Conservation (phyloP, 192 early-diverging fungal genomes). For the Entomortierella lignicola region DNA sequence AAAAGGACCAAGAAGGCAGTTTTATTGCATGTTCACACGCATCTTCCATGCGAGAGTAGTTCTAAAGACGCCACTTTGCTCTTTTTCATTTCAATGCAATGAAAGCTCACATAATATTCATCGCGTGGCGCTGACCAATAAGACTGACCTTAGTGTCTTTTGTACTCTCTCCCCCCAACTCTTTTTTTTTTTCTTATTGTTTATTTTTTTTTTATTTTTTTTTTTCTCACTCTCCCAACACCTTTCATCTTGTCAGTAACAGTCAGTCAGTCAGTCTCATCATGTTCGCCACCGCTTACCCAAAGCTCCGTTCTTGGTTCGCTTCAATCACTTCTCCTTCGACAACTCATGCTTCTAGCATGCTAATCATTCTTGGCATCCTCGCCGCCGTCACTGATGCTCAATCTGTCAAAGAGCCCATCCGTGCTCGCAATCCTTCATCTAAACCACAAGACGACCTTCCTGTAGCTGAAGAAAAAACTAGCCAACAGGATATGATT, state of each 20-base stretch:
- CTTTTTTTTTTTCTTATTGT: neutral
- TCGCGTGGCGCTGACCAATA: neutral
- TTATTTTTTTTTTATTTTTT: conserved; percentile 4
- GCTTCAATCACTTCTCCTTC: conserved; percentile 45
- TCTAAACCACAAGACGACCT: neutral
- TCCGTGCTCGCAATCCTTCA: conserved; percentile 19
- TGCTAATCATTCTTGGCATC: conserved; percentile 51
- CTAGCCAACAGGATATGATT: conserved; percentile 28
- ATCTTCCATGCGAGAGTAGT: too few relatives aligned
- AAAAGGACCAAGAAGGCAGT: too few relatives aligned
- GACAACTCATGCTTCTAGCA: conserved; percentile 45
- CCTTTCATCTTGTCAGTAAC: neutral
- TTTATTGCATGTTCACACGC: too few relatives aligned
- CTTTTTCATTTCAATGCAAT: too few relatives aligned
- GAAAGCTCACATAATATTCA: too few relatives aligned
- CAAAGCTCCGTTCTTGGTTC: conserved; percentile 48
- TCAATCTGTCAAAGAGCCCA: conserved; percentile 17
- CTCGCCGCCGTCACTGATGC: conserved; percentile 46
- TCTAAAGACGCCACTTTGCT: too few relatives aligned
- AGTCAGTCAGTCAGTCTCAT: conserved; percentile 4
- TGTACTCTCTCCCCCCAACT: neutral
- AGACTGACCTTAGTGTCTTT: too few relatives aligned
- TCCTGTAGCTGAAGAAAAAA: neutral
- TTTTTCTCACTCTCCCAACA: neutral
- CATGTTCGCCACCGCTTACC: conserved; percentile 22